Evolutionary conservation across 78 protist genomes (phyloP).

Genomic region (Pigoraptor vietnamica): DNA sequence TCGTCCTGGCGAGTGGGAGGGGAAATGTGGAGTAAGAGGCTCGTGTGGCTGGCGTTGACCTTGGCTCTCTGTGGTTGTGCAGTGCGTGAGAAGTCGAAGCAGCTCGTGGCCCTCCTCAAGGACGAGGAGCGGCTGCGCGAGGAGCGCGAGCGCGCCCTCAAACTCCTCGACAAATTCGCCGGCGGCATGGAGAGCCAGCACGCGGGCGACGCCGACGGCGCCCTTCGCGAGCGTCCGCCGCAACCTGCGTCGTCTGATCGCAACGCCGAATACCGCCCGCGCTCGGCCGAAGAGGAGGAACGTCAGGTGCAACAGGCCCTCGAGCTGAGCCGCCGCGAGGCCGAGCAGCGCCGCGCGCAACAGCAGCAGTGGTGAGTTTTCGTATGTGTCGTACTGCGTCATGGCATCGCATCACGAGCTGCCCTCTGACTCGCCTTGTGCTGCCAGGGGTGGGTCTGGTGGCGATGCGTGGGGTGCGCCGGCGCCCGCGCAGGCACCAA

Average conservation of each 20-base stretch:
- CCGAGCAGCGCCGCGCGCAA: conserved; percentile 17
- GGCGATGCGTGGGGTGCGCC: neutral
- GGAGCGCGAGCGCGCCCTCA: conserved; percentile 9
- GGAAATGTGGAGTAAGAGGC: too few relatives aligned
- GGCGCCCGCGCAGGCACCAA: neutral
- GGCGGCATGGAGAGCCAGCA: neutral
- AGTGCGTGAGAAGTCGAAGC: conserved; percentile 30
- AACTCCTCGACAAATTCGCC: neutral
- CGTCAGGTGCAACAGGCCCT: conserved; percentile 5
- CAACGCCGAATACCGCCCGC: neutral
- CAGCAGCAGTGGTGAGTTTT: neutral
- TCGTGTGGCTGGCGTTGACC: too few relatives aligned
- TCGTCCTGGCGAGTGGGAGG: too few relatives aligned
- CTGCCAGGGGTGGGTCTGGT: neutral
- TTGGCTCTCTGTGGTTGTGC: neutral
- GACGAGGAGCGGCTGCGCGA: conserved; percentile 1
- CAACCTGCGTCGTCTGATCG: neutral
- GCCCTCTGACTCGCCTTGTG: neutral
- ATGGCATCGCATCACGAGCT: too few relatives aligned
- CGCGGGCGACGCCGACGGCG: neutral
- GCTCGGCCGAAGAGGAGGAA: conserved; percentile 13
- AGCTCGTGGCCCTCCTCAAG: conserved; percentile 13
- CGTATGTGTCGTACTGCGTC: neutral
- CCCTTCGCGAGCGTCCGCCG: neutral
- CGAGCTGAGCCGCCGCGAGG: conserved; percentile 19